These are phyloP conservation scores for Podosphaera aphanis DNA, from an alignment of 2,329 filamentous ascomycete genomes.

Conservation along the genomic window DNA sequence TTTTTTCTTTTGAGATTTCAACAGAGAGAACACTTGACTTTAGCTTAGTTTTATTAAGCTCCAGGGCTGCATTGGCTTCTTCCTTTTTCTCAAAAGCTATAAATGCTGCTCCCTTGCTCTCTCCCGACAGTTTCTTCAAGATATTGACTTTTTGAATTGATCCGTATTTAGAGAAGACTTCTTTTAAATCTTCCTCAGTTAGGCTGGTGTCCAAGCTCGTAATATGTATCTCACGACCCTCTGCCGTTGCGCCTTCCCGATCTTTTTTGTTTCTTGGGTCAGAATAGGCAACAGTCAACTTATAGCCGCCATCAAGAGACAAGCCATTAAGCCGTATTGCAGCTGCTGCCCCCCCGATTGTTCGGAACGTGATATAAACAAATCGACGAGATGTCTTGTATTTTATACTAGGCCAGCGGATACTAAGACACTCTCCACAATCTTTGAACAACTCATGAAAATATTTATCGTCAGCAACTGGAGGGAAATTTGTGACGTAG, in stretches of 20 bases:
- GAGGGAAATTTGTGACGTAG: conserved; percentile 78
- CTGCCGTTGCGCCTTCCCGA: conserved; percentile 58
- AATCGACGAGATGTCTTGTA: conserved; percentile 75
- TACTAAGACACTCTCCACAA: conserved; percentile 61
- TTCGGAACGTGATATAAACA: conserved; percentile 81
- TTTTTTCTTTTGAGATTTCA: conserved; percentile 30
- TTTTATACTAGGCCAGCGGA: conserved; percentile 80
- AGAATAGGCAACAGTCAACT: conserved; percentile 59
- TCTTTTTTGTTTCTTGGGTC: conserved; percentile 57
- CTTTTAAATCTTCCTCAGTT: conserved; percentile 43
- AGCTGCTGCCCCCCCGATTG: conserved; percentile 39
- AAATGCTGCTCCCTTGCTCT: conserved; percentile 57
- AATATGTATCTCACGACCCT: conserved; percentile 69
- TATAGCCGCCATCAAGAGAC: conserved; percentile 41
- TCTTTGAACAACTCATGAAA: conserved; percentile 44
- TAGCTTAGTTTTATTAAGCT: conserved; percentile 48
- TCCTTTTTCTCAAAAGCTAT: conserved; percentile 51
- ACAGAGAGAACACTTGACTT: conserved; percentile 45
- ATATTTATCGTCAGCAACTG: conserved; percentile 46
- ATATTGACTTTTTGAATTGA: conserved; percentile 49
- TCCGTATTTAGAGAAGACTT: conserved; percentile 54
- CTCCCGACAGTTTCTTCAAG: conserved; percentile 41
- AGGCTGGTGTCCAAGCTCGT: conserved; percentile 39
- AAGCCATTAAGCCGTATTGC: conserved; percentile 53
- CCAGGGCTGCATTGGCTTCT: conserved; percentile 41